These are phyloP conservation scores for Aegilops longissima DNA, from an alignment of 176 grass and related monocot genomes.

Conservation along the genomic window DNA sequence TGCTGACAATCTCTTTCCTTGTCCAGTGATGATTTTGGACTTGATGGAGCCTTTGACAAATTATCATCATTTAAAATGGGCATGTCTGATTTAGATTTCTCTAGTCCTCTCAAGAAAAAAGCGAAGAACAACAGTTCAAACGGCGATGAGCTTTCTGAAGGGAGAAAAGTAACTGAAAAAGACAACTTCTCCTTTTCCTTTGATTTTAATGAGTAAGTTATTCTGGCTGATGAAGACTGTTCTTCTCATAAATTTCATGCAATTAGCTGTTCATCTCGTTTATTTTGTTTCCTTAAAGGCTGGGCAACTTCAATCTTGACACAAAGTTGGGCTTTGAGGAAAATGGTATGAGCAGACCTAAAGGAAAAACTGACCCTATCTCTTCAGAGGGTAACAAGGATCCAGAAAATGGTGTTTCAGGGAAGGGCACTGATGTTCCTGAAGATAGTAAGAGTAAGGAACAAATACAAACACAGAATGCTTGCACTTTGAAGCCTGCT, in stretches of 20 bases:
- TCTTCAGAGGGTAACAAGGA: slow-evolving; percentile 45
- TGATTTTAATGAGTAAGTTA: slow-evolving; percentile 92
- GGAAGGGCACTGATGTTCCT: slow-evolving; percentile 28
- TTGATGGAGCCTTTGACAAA: slow-evolving; percentile 88
- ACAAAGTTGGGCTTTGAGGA: slow-evolving; percentile 49
- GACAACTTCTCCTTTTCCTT: slow-evolving; percentile 82
- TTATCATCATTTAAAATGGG: slow-evolving; percentile 81
- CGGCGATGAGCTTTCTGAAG: slow-evolving; percentile 45
- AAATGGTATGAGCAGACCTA: slow-evolving; percentile 36
- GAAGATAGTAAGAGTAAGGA: slow-evolving; percentile 43
- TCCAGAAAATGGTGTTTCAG: slow-evolving; percentile 43
- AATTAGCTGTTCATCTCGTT: slow-evolving; percentile 31
- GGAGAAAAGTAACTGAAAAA: slow-evolving; percentile 62
- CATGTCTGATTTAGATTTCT: slow-evolving; percentile 87
- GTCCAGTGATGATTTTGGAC: slow-evolving; percentile 85
- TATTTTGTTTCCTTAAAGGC: slow-evolving; percentile 53
- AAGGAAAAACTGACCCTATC: slow-evolving; percentile 9
- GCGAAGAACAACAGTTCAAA: slow-evolving; percentile 49
- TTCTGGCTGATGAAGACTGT: slow-evolving; percentile 14
- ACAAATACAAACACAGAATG: slow-evolving; percentile 41
- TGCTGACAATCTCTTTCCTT: slow-evolving; percentile 32
- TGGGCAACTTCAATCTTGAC: slow-evolving; percentile 83
- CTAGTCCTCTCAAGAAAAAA: slow-evolving; percentile 75
- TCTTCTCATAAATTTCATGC: slow-evolving; percentile 15
- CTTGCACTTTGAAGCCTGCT: slow-evolving; percentile 45